These are phyloP conservation scores for Rhizopogon vinicolor DNA, from an alignment of 768 basidiomycete species.

Conservation along the genomic window DNA sequence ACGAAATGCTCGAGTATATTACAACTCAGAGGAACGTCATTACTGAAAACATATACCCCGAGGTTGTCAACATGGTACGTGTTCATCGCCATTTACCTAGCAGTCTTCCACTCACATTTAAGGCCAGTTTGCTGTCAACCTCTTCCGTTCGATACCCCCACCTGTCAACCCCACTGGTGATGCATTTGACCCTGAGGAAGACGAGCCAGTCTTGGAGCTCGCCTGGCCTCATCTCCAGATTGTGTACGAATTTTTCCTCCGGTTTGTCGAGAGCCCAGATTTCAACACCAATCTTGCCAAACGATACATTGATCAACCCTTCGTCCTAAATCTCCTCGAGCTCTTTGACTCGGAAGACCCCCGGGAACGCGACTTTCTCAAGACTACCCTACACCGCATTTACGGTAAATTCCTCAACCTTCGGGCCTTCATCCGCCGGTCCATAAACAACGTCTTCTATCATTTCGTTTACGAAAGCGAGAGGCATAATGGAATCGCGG, in stretches of 20 bases:
- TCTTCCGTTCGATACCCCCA: slow-evolving; percentile 99
- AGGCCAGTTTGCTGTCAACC: slow-evolving; percentile 88
- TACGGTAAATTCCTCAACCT: slow-evolving; percentile 99
- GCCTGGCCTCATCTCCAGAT: slow-evolving; percentile 99
- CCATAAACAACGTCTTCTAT: slow-evolving; percentile 99
- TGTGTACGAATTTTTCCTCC: slow-evolving; percentile 99
- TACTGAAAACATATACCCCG: slow-evolving; percentile 96
- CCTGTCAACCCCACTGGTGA: slow-evolving; percentile 98
- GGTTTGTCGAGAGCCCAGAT: slow-evolving; percentile 96
- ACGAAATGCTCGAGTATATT: slow-evolving; percentile 99
- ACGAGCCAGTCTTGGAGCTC: slow-evolving; percentile 96
- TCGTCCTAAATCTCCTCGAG: slow-evolving; percentile 94
- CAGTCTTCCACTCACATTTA: slow-evolving; percentile 2
- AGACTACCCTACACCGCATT: slow-evolving; percentile 97
- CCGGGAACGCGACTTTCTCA: slow-evolving; percentile 97
- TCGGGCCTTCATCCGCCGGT: slow-evolving; percentile 96
- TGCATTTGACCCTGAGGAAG: slow-evolving; percentile 99
- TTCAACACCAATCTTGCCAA: slow-evolving; percentile 98
- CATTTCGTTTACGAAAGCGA: slow-evolving; percentile 99
- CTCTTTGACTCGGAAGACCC: slow-evolving; percentile 99
- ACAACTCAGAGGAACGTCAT: slow-evolving; percentile 95
- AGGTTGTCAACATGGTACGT: slow-evolving; percentile 96
- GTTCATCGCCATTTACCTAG: slow-evolving; percentile 1
- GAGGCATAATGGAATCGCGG: slow-evolving; percentile 98
- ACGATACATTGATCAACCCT: slow-evolving; percentile 93